Base-by-base conservation (phyloP, 2,329 filamentous ascomycete genomes). In the Talaromyces sp. region DNA sequence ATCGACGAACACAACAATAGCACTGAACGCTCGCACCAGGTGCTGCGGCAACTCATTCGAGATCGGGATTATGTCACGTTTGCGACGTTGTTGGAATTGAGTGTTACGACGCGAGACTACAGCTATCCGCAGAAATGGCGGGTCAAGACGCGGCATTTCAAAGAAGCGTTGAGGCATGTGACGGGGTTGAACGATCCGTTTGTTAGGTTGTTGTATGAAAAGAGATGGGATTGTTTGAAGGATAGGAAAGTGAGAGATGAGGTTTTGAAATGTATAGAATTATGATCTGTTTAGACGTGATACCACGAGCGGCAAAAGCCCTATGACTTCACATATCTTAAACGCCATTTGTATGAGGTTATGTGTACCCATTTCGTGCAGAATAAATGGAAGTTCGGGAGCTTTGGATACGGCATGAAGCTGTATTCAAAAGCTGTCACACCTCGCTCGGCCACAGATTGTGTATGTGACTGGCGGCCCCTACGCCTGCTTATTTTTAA, bases 21-120 rank as follows among this genome's bases (percentile, higher is more conserved):
- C 3, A 69, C 67, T 8, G 66, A 72, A 1, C 73, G 78, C 8
- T 76, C 77, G 0, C 71, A 71, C 19, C 69, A 69, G 1, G 70
- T 77, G 3, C 70, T 79, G 2, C 70, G 72, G 6, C 69, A 73
- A 52, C 67, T 79, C 43, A 79, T 80, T 61, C 70, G 73, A 22
- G 72, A 71, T n/a, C 72, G 77, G 1, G 71, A 75, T 31, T 70
- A 75, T 15, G 67, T 64, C 33, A 74, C 77, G 1, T 79, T 80
- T 59, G 47, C 69, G 11, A 67, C 69, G 1, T 57, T 80, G 22
- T 43, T 79, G 54, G 19, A 61, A 6, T 68, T 80, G 68, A 63
- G 69, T 13, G 73, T 79, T 39, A 73, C 73, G 0, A 68, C 71
- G 2, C 72, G 68, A 33, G 70, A 72, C 62, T 79, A 77, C 62